These are phyloP conservation scores for Rauvolfia tetraphylla DNA, from an alignment of 257 asterid species.

Conservation along the genomic window DNA sequence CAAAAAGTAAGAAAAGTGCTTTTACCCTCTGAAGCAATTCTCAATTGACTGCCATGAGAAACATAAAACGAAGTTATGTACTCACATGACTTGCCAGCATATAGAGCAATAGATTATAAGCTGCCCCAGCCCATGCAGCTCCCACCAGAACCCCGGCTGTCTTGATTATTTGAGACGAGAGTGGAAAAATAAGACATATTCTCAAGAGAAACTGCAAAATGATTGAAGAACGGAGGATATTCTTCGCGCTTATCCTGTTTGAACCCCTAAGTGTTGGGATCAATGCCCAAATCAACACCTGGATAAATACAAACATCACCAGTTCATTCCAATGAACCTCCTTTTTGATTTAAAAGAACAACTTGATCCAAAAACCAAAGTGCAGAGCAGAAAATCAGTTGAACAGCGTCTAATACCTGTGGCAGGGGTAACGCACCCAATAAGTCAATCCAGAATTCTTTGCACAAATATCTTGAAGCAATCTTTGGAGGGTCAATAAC, in stretches of 20 bases:
- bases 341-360: not conserved
- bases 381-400: not conserved
- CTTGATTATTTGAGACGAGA: conserved; percentile 53
- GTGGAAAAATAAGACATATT: conserved; percentile 52
- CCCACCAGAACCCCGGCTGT: conserved; percentile 63
- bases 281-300: conserved; percentile 62
- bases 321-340: not conserved
- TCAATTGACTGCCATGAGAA: not conserved
- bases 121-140: conserved; percentile 84
- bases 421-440: conserved; percentile 73
- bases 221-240: conserved; percentile 43
- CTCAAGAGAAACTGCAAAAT: conserved; percentile 53
- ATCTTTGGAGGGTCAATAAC: conserved; percentile 57
- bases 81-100: conserved; percentile 80
- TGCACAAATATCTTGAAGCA: conserved; percentile 47
- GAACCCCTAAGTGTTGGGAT: conserved; percentile 56
- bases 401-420: conserved; percentile 40
- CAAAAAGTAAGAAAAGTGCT: not conserved
- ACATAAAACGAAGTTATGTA: not conserved
- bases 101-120: conserved; percentile 57
- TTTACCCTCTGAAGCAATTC: not conserved
- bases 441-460: conserved; percentile 48
- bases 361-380: not conserved
- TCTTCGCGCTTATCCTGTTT: conserved; percentile 42
- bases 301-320: not conserved